These are phyloP conservation scores for Hanseniaspora sp. DNA, from an alignment of 1,139 yeast species.

Conservation along the genomic window DNA sequence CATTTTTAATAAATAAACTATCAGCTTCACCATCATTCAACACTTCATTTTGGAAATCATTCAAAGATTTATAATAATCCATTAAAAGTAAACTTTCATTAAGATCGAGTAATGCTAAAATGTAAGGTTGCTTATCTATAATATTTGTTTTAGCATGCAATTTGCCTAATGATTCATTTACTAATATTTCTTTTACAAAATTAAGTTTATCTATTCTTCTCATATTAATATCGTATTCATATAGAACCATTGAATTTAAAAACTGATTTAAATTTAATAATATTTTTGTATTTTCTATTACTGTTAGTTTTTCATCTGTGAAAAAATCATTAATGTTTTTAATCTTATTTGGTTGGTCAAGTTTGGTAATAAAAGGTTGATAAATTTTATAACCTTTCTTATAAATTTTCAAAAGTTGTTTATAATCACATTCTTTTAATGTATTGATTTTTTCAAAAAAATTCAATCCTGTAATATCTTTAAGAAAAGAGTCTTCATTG, in stretches of 20 bases:
- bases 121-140: slow-evolving; percentile 32
- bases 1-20: slow-evolving; percentile 21
- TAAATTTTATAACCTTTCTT: neutral
- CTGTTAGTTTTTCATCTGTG: neutral
- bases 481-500: neutral
- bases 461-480: neutral
- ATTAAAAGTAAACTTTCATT: slow-evolving; percentile 37
- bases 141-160: slow-evolving; percentile 37
- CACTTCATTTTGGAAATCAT: slow-evolving; percentile 32
- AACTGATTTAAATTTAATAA: slow-evolving; percentile 1
- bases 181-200: slow-evolving; percentile 47
- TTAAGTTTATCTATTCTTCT: slow-evolving; percentile 22
- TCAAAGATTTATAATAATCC: slow-evolving; percentile 39
- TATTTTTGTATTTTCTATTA: neutral
- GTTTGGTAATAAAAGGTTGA: neutral
- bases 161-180: slow-evolving; percentile 60
- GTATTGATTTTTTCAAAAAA: neutral
- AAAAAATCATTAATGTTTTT: neutral
- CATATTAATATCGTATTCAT: slow-evolving; percentile 18
- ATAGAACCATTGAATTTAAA: neutral
- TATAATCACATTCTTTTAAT: neutral
- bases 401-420: neutral
- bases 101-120: slow-evolving; percentile 32
- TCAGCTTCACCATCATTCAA: slow-evolving; percentile 25
- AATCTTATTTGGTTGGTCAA: neutral